These are phyloP conservation scores for Candida dubliniensis DNA, from an alignment of 1,139 yeast genomes.

Conservation along the genomic window DNA sequence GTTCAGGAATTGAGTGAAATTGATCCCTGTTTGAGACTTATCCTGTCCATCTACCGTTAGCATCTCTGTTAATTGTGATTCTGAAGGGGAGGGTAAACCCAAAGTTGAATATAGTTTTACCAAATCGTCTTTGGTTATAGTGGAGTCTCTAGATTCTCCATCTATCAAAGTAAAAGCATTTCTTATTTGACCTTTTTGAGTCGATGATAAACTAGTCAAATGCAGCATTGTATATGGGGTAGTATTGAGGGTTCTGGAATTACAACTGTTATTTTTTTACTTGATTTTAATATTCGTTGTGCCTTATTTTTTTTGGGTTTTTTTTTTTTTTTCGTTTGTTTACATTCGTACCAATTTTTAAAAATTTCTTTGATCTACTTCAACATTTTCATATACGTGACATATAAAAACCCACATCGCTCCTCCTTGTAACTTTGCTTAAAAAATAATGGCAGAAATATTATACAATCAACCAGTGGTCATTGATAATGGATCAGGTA, in stretches of 20 bases:
- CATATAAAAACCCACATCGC: background rate
- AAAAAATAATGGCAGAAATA: constrained; percentile 12
- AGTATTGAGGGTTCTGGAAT: background rate
- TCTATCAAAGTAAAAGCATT: constrained; percentile 68
- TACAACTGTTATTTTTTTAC: background rate
- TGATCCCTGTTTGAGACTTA: constrained; percentile 40
- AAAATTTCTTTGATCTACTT: background rate
- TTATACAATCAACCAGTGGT: constrained; percentile 84
- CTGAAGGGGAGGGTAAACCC: constrained; percentile 44
- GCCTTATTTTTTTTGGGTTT: background rate
- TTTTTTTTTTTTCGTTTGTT: constrained; percentile 6
- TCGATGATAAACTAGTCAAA: constrained; percentile 39
- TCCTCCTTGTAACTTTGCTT: background rate
- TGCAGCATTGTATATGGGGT: constrained; percentile 10
- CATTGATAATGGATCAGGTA: constrained; percentile 91
- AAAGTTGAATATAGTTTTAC: constrained; percentile 52
- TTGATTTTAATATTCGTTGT: background rate
- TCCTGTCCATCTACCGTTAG: constrained; percentile 30
- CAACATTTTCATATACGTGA: background rate
- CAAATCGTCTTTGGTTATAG: constrained; percentile 60
- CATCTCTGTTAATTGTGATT: constrained; percentile 50
- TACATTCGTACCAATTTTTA: constrained; percentile 1
- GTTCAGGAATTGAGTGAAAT: constrained; percentile 70
- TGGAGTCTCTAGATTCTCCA: constrained; percentile 74
- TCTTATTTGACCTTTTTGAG: constrained; percentile 44